Evolutionary conservation across 345 rosid genomes (phyloP).

Genomic region (Linum usitatissimum): DNA sequence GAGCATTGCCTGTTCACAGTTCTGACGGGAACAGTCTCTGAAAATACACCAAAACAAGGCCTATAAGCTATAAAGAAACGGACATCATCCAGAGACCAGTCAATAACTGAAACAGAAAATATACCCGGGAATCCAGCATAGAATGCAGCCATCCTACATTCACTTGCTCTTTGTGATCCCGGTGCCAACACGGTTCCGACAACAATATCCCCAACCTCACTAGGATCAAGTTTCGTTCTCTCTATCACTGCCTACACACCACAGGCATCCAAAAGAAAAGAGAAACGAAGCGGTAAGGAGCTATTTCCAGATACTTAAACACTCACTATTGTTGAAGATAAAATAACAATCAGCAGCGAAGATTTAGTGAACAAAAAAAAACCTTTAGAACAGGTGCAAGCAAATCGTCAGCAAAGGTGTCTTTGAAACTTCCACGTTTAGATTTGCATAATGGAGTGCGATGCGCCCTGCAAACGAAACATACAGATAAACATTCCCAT

Average conservation of each 20-base stretch:
- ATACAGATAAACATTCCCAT: background rate
- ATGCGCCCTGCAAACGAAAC: slow-evolving; percentile 41
- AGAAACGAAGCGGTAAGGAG: background rate
- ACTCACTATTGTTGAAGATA: background rate
- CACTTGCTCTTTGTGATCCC: slow-evolving; percentile 69
- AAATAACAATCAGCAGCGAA: background rate
- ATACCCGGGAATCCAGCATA: slow-evolving; percentile 92
- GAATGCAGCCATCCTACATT: slow-evolving; percentile 86
- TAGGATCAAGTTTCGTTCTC: slow-evolving; percentile 58
- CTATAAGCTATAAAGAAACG: slow-evolving; percentile 3
- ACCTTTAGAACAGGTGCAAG: slow-evolving; percentile 82
- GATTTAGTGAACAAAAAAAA: background rate
- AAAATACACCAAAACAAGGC: slow-evolving; percentile 1
- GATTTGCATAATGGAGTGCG: slow-evolving; percentile 89
- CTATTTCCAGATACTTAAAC: no score
- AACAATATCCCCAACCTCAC: slow-evolving; percentile 84
- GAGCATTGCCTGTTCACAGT: slow-evolving; percentile 95
- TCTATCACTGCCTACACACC: slow-evolving; percentile 57
- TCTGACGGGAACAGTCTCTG: slow-evolving; percentile 75
- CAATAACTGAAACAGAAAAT: background rate
- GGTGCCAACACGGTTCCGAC: slow-evolving; percentile 91
- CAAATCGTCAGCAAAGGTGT: slow-evolving; percentile 74
- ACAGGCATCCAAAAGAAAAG: background rate
- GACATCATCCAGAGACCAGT: background rate
- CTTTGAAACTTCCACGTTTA: slow-evolving; percentile 90